phyloP scores from a whole-genome alignment of 768 basidiomycete species.

The Leccinum uliginosum region DNA sequence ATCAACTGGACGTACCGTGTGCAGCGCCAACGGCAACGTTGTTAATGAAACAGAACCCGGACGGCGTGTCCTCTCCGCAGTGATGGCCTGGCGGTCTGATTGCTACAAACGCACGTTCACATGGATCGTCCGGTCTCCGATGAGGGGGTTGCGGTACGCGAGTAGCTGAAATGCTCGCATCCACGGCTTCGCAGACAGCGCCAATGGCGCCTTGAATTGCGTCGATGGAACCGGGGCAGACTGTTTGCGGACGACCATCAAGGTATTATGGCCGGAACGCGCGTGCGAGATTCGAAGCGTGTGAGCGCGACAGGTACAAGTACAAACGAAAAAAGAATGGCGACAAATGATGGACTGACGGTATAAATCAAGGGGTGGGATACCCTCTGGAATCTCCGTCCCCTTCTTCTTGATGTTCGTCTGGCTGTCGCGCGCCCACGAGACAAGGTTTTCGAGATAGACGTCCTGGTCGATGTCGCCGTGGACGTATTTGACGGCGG shows the following conservation, averaged over 20 bases:
- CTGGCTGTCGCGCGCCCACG: slow-evolving; percentile 55
- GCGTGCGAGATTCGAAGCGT: not conserved
- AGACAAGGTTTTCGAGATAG: slow-evolving; percentile 59
- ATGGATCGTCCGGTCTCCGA: slow-evolving; percentile 10
- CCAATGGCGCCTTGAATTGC: slow-evolving; percentile 82
- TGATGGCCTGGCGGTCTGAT: slow-evolving; percentile 93
- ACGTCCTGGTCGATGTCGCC: slow-evolving; percentile 64
- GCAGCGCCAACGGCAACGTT: slow-evolving; percentile 89
- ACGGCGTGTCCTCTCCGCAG: slow-evolving; percentile 45
- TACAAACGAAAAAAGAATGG: not conserved
- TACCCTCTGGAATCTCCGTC: slow-evolving; percentile 71
- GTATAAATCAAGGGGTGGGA: slow-evolving; percentile 80
- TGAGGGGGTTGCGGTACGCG: slow-evolving; percentile 12
- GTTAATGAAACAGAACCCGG: slow-evolving; percentile 92
- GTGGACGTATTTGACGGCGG: slow-evolving; percentile 71
- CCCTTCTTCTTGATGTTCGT: slow-evolving; percentile 57
- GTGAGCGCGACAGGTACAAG: not conserved
- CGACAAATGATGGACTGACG: slow-evolving; percentile 39
- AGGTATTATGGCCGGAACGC: not conserved
- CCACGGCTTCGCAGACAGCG: slow-evolving; percentile 85
- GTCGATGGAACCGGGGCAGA: slow-evolving; percentile 71
- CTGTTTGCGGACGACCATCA: slow-evolving; percentile 32
- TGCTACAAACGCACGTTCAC: slow-evolving; percentile 67
- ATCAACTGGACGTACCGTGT: slow-evolving; percentile 52
- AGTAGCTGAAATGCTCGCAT: slow-evolving; percentile 45